These are phyloP conservation scores for Pythium periplocum DNA, from an alignment of 352 stramenopile genomes.

Conservation along the genomic window DNA sequence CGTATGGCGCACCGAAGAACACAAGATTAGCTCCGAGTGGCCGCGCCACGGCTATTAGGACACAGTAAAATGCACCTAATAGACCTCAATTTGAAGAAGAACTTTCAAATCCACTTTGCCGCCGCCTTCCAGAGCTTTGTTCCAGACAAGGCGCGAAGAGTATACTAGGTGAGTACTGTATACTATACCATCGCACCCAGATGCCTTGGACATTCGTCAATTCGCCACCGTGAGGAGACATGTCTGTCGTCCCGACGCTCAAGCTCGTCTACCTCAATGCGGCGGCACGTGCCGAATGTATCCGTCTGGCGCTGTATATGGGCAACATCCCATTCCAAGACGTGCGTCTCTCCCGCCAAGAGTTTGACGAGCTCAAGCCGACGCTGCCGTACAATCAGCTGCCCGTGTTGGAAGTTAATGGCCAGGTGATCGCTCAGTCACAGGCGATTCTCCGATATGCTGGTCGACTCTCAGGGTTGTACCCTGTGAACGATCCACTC, in stretches of 20 bases:
- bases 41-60: no score
- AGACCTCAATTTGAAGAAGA: no score
- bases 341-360: not conserved
- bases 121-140: no score
- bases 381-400: slow-evolving; percentile 26
- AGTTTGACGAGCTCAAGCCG: slow-evolving; percentile 11
- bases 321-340: slow-evolving; percentile 33
- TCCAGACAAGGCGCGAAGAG: no score
- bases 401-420: slow-evolving; percentile 26
- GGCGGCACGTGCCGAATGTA: slow-evolving; percentile 25
- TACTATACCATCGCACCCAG: no score
- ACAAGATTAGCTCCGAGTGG: no score
- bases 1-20: no score
- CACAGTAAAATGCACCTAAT: no score
- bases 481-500: slow-evolving; percentile 20
- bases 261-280: slow-evolving; percentile 37
- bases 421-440: slow-evolving; percentile 21
- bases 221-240: not conserved
- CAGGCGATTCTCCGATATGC: slow-evolving; percentile 34
- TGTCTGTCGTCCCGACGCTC: slow-evolving; percentile 16
- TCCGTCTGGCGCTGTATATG: slow-evolving; percentile 24
- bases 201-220: no score
- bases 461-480: slow-evolving; percentile 27
- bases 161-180: no score
- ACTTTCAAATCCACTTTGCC: no score